Evolutionary conservation across 306 rosid species (phyloP).

Genomic region (Inga oerstediana): DNA sequence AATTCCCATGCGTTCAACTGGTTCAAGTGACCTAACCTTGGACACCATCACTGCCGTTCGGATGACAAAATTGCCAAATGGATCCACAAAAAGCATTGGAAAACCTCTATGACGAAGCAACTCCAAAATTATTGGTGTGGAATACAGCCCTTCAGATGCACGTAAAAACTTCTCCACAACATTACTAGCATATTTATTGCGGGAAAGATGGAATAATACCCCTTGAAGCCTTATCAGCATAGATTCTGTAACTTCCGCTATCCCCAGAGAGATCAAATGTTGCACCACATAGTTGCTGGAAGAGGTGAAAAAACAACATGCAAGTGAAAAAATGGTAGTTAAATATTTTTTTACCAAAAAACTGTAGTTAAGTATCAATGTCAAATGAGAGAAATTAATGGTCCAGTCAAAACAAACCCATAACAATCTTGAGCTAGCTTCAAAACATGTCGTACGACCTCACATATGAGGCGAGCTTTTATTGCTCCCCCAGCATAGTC

Average conservation of each 20-base stretch:
- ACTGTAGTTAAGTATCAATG: slow-evolving; percentile 3
- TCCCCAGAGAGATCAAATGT: slow-evolving; percentile 46
- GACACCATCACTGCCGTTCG: slow-evolving; percentile 48
- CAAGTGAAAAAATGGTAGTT: slow-evolving; percentile 11
- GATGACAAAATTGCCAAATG: slow-evolving; percentile 70
- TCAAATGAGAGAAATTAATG: not conserved
- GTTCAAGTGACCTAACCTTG: slow-evolving; percentile 47
- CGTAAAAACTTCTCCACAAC: slow-evolving; percentile 73
- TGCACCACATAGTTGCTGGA: slow-evolving; percentile 79
- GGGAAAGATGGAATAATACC: slow-evolving; percentile 44
- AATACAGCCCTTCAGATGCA: slow-evolving; percentile 34
- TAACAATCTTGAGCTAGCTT: slow-evolving; percentile 50
- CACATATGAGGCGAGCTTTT: slow-evolving; percentile 37
- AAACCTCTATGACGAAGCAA: slow-evolving; percentile 38
- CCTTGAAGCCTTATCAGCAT: slow-evolving; percentile 49
- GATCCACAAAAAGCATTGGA: slow-evolving; percentile 58
- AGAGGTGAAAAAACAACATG: slow-evolving; percentile 16
- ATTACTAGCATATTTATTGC: slow-evolving; percentile 68
- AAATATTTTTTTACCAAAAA: not conserved
- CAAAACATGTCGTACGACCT: slow-evolving; percentile 34
- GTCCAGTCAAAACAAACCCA: slow-evolving; percentile 51
- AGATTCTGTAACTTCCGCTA: slow-evolving; percentile 33
- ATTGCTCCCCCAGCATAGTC: slow-evolving; percentile 42
- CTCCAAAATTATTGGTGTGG: slow-evolving; percentile 43
- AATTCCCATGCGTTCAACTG: too few relatives aligned